Conservation (phyloP, 192 early-diverging fungal species). For the Podila horticola region DNA sequence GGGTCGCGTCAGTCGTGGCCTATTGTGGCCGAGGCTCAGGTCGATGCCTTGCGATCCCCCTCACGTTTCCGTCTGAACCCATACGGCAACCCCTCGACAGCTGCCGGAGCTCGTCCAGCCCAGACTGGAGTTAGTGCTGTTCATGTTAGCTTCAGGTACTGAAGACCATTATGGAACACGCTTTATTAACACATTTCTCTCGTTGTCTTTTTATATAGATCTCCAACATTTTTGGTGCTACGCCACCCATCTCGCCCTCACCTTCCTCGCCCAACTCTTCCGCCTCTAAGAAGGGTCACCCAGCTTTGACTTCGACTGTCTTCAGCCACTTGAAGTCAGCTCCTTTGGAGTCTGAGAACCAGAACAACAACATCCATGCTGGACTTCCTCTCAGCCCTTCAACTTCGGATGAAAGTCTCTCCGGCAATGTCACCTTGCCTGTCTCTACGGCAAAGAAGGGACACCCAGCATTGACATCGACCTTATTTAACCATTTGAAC, state of each 20-base stretch:
- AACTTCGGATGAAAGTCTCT: not conserved
- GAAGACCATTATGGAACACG: too few species aligned
- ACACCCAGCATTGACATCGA: constrained; percentile 49
- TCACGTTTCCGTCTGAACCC: constrained; percentile 48
- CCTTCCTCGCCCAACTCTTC: not conserved
- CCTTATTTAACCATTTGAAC: constrained; percentile 16
- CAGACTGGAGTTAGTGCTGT: constrained; percentile 19
- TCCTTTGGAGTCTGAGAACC: not conserved
- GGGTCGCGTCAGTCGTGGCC: constrained; percentile 52
- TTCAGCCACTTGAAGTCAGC: not conserved
- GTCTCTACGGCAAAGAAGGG: constrained; percentile 20
- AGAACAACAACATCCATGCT: not conserved
- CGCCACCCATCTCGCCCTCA: constrained; percentile 32
- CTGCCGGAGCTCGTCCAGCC: constrained; percentile 16
- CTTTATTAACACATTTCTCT: not conserved
- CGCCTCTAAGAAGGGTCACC: constrained; percentile 9
- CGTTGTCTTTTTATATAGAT: constrained; percentile 17
- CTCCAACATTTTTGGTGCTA: constrained; percentile 33
- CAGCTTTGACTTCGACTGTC: constrained; percentile 1
- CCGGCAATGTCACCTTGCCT: not conserved
- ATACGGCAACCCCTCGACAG: constrained; percentile 32
- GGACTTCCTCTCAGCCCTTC: not conserved
- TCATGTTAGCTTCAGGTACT: not conserved
- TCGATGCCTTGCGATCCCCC: constrained; percentile 41
- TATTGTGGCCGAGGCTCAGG: constrained; percentile 50